Conservation (phyloP, 2,329 filamentous ascomycete genomes). For the Didymella exigua region DNA sequence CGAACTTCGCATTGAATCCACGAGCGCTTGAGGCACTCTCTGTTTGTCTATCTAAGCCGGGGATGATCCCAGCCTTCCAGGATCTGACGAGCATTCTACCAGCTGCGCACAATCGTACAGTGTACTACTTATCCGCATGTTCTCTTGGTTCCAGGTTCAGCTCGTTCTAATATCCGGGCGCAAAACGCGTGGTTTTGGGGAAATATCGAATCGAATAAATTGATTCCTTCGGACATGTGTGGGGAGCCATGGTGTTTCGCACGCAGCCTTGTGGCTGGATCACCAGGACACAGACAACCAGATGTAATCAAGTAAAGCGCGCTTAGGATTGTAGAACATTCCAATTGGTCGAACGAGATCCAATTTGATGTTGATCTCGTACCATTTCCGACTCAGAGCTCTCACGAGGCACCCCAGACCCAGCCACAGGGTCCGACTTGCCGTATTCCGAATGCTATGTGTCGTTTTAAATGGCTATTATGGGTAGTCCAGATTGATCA, state of each 20-base stretch:
- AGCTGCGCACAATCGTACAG: not conserved
- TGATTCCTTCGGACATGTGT: slow-evolving; percentile 11
- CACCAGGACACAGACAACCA: slow-evolving; percentile 7
- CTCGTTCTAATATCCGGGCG: not conserved
- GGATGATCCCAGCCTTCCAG: slow-evolving; percentile 4
- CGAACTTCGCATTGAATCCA: slow-evolving; percentile 4
- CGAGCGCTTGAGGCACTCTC: slow-evolving; percentile 5
- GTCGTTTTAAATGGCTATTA: not conserved
- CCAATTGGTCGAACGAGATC: not conserved
- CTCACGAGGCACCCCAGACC: slow-evolving; percentile 3
- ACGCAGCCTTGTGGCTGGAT: slow-evolving; percentile 14
- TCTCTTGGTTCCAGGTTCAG: not conserved
- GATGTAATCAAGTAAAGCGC: not conserved
- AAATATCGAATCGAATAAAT: not conserved
- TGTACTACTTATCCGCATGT: not conserved
- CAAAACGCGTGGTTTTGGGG: slow-evolving; percentile 2
- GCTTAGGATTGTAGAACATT: not conserved
- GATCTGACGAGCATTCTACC: not conserved
- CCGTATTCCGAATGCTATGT: slow-evolving; percentile 10
- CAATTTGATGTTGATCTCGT: not conserved
- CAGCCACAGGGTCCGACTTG: slow-evolving; percentile 1
- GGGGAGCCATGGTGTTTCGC: slow-evolving; percentile 15
- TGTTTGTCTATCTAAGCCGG: slow-evolving; percentile 6
- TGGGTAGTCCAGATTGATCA: not conserved
- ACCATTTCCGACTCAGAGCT: slow-evolving; percentile 3